These are phyloP conservation scores for Neopestalotiopsis clavispora DNA, from an alignment of 2,329 filamentous ascomycete species.

Conservation along the genomic window DNA sequence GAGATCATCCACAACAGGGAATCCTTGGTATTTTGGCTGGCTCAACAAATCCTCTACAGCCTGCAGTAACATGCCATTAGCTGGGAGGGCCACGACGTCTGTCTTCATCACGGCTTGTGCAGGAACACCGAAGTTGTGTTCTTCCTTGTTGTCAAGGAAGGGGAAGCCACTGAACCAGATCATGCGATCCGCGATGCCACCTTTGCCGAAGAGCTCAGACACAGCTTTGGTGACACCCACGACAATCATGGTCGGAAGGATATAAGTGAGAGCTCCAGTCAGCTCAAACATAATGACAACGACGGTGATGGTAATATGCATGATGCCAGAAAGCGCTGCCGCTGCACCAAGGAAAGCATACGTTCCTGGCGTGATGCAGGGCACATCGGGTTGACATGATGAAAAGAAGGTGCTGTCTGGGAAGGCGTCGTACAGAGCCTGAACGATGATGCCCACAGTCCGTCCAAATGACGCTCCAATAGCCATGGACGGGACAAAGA, in stretches of 20 bases:
- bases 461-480: conserved; percentile 93
- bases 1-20: conserved; percentile 83
- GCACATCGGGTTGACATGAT: conserved; percentile 85
- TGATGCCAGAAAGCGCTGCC: conserved; percentile 91
- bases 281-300: conserved; percentile 99
- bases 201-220: conserved; percentile 88
- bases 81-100: conserved; percentile 75
- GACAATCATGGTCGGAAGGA: conserved; percentile 98
- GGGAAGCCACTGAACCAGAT: conserved; percentile 99
- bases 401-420: conserved; percentile 85
- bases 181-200: conserved; percentile 96
- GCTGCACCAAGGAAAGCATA: conserved; percentile 95
- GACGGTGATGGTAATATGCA: conserved; percentile 96
- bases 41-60: conserved; percentile 77
- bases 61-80: conserved; percentile 74
- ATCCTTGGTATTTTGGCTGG: conserved; percentile 87
- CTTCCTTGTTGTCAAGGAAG: conserved; percentile 96
- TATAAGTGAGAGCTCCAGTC: conserved; percentile 95
- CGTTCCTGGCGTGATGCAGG: conserved; percentile 96
- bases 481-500: conserved; percentile 98
- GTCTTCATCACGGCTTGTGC: conserved; percentile 90
- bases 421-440: conserved; percentile 83
- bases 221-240: conserved; percentile 96
- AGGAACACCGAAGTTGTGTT: conserved; percentile 93
- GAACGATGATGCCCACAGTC: conserved; percentile 92